Conservation (phyloP, 2,329 filamentous ascomycete genomes). For the Fusarium solani-melongenae region DNA sequence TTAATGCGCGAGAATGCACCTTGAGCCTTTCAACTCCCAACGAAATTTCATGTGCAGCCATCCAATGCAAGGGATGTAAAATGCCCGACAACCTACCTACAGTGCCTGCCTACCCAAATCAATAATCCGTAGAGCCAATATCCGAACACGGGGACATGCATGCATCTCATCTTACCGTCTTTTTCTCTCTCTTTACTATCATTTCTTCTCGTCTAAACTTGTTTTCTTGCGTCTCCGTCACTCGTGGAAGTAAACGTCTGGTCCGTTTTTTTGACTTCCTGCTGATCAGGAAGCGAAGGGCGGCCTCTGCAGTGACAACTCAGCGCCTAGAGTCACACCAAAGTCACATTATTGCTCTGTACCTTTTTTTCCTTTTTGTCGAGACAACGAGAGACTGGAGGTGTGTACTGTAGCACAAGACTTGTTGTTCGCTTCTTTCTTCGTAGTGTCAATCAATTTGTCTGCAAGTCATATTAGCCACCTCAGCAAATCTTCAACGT, state of each 20-base stretch:
- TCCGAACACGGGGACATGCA: slow-evolving; percentile 27
- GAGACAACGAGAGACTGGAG: not conserved
- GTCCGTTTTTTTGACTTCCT: slow-evolving; percentile 9
- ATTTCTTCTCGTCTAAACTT: slow-evolving; percentile 1
- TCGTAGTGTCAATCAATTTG: not conserved
- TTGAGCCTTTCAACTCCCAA: slow-evolving; percentile 1
- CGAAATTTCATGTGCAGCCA: not conserved
- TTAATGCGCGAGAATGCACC: not conserved
- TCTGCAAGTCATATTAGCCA: slow-evolving; percentile 28
- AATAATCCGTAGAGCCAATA: slow-evolving; percentile 8
- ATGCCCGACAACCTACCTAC: slow-evolving; percentile 8
- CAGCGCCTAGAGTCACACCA: slow-evolving; percentile 35
- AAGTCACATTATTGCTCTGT: slow-evolving; percentile 4
- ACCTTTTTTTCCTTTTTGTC: not conserved
- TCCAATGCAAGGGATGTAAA: not conserved
- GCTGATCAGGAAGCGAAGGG: slow-evolving; percentile 8
- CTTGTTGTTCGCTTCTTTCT: not conserved
- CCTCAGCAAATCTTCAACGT: not conserved
- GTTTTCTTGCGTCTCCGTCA: slow-evolving; percentile 16
- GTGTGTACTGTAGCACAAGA: not conserved
- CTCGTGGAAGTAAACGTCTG: slow-evolving; percentile 37
- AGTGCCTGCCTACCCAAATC: not conserved
- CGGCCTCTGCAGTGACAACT: slow-evolving; percentile 44
- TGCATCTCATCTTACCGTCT: slow-evolving; percentile 2
- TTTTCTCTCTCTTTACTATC: not conserved